These are phyloP conservation scores for Leptoxyphium fumago DNA, from an alignment of 2,329 filamentous ascomycete species.

Conservation along the genomic window DNA sequence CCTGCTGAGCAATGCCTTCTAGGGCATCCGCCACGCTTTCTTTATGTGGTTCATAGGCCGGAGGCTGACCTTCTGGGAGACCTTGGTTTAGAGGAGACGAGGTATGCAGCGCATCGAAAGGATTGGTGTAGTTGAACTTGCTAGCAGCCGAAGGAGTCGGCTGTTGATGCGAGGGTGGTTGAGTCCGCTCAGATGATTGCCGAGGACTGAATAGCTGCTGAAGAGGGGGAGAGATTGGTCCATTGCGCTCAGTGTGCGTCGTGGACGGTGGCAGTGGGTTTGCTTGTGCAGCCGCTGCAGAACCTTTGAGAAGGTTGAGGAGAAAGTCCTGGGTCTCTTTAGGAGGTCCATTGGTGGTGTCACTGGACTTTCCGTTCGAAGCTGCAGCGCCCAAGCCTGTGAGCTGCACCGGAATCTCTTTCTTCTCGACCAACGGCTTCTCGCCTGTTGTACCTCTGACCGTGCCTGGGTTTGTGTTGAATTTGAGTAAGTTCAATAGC, in stretches of 20 bases:
- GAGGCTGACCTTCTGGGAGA: conserved; percentile 20
- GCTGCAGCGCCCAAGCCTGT: conserved; percentile 12
- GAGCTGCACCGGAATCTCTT: conserved; percentile 5
- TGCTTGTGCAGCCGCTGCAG: conserved; percentile 13
- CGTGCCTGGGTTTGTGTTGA: conserved; percentile 34
- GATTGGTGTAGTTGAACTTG: conserved; percentile 54
- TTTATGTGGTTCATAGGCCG: conserved; percentile 23
- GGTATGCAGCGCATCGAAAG: conserved; percentile 54
- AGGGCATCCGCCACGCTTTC: conserved; percentile 61
- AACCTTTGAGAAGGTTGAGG: conserved; percentile 69
- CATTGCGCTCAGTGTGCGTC: conserved; percentile 5
- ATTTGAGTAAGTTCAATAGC: conserved; percentile 51
- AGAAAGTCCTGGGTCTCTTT: conserved; percentile 72
- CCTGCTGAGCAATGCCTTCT: conserved; percentile 46
- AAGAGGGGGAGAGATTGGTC: conserved; percentile 26
- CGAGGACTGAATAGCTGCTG: conserved; percentile 10
- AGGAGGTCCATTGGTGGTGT: conserved; percentile 14
- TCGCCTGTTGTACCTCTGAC: conserved; percentile 21
- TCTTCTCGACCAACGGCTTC: conserved; percentile 20
- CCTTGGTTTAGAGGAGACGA: conserved; percentile 44
- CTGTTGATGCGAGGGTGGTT: conserved; percentile 11
- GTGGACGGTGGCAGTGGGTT: conserved; percentile 2
- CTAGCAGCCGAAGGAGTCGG: conserved; percentile 18
- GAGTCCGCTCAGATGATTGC: conserved; percentile 27
- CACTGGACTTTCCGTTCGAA: conserved; percentile 5